Evolutionary conservation across 2,329 filamentous ascomycete genomes (phyloP).

Genomic region (Myrmaecium sp.): DNA sequence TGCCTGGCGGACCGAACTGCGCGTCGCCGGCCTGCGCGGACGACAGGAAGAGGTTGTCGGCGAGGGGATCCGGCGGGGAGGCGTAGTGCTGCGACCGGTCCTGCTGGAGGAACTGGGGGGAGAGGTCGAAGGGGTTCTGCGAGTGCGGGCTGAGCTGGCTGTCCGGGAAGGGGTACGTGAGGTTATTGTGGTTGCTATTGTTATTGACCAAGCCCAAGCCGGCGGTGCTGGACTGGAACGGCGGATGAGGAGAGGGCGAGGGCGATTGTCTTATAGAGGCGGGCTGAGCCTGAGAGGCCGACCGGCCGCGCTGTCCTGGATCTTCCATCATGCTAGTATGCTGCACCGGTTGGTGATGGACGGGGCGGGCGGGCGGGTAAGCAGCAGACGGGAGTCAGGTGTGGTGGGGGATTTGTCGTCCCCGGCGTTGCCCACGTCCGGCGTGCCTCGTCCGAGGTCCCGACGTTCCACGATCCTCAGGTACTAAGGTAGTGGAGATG

Average conservation of each 20-base stretch:
- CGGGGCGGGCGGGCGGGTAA: too few species aligned
- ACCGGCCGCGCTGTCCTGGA: slow-evolving; percentile 45
- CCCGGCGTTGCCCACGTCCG: too few species aligned
- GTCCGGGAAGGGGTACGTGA: slow-evolving; percentile 6
- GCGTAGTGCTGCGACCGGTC: too few species aligned
- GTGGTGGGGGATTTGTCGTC: too few species aligned
- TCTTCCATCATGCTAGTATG: too few species aligned
- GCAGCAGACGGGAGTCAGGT: too few species aligned
- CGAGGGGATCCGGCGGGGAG: too few species aligned
- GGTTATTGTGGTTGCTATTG: slow-evolving; percentile 10
- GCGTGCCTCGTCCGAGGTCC: too few species aligned
- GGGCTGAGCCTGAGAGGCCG: slow-evolving; percentile 40
- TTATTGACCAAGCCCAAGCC: slow-evolving; percentile 34
- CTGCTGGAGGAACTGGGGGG: too few species aligned
- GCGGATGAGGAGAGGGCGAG: slow-evolving; percentile 43
- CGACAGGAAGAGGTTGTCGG: slow-evolving; percentile 26
- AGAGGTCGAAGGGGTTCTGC: slow-evolving; percentile 18
- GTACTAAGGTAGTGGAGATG: too few species aligned
- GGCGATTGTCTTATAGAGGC: slow-evolving; percentile 52
- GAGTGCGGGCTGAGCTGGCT: slow-evolving; percentile 20
- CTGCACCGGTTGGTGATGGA: too few species aligned
- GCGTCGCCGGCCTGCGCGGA: slow-evolving; percentile 29
- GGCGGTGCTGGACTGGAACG: slow-evolving; percentile 37
- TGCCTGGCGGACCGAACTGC: slow-evolving; percentile 21
- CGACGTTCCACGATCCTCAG: too few species aligned